Percentiles rank a stretch among this genome's conserved stretches.
Conservation (phyloP, 805 yeast species). For the Barnettozyma californica region DNA sequence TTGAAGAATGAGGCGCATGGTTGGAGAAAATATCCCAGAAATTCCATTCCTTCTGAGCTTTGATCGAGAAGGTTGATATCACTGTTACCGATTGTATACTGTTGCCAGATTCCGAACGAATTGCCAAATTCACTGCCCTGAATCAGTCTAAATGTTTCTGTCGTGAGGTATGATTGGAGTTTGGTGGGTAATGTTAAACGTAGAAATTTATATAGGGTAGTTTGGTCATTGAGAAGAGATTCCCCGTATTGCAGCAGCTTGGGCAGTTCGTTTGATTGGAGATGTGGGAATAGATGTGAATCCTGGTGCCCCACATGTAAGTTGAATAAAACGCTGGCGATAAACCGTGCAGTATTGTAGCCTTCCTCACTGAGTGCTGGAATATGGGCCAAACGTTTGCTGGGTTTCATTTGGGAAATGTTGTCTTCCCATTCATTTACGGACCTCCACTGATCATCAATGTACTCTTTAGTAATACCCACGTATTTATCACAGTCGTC, state of each 20-base stretch:
- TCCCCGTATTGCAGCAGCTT: conserved; percentile 41
- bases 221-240: conserved; percentile 41
- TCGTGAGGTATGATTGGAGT: conserved; percentile 33
- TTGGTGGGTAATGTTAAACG: conserved; percentile 32
- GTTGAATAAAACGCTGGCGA: conserved; percentile 34
- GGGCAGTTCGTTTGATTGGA: conserved; percentile 48
- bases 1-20: conserved; percentile 66
- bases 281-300: conserved; percentile 28
- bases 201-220: conserved; percentile 43
- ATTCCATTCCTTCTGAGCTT: conserved; percentile 43
- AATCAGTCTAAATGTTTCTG: conserved; percentile 37
- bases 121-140: conserved; percentile 60
- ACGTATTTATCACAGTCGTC: conserved; percentile 1
- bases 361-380: conserved; percentile 50
- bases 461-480: conserved; percentile 13
- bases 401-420: conserved; percentile 28
- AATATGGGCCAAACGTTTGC: conserved; percentile 31
- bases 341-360: conserved; percentile 45
- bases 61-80: conserved; percentile 9
- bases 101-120: conserved; percentile 66
- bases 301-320: conserved; percentile 20
- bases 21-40: conserved; percentile 53
- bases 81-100: conserved; percentile 20
- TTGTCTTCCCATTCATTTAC: conserved; percentile 34
- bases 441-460: conserved; percentile 34